Evolutionary conservation across 495 filamentous ascomycete species (phyloP), one percentile per base, ranked within the genome.

Genomic region (Lophium mytilinum): DNA sequence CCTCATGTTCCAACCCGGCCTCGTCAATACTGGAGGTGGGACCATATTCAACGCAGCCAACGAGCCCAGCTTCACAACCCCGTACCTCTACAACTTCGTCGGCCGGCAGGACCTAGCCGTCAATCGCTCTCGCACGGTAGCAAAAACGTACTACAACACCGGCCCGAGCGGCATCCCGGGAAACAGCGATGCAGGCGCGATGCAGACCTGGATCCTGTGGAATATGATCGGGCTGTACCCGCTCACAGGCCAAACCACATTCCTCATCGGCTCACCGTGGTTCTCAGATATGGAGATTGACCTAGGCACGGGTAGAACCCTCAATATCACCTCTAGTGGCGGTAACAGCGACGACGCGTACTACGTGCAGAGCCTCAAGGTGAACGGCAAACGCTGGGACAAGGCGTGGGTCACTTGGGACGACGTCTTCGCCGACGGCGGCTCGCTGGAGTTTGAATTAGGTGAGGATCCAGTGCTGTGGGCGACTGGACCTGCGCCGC

Each of bases 151-250:
- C 74, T 86, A 80, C 63, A 68, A 63, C 51, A 15, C 63, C 9
- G 70, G 69, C 10, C 39, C 37, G 5, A 54, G 56, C 1, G 83
- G 85, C 0, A 68, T 87, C 1, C 85, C 84, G 1, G 83, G 85
- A 0, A 87, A 87, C 67, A 81, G 76, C 46, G 83, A 87, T 59
- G 84, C 83, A 0, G 84, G 83, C 15, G 83, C 85, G 9, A 86
- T 87, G 82, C 81, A 87, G 66, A 78, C 75, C 12, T 87, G 81
- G 80, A 71, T 85, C 12, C 62, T 87, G 19, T 87, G 82, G 83
- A 81, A 81, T 52, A 83, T 86, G 73, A 72, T 87, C n/a, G 84
- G 84, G 0, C 76, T 87, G 14, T 87, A 84, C 63, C 84, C 83
- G 0, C 72, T 87, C 18, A 81, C 78, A 7, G 81, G 79, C 0